Conservation (phyloP, 768 basidiomycete species). For the Xerocomellus amylosporus region DNA sequence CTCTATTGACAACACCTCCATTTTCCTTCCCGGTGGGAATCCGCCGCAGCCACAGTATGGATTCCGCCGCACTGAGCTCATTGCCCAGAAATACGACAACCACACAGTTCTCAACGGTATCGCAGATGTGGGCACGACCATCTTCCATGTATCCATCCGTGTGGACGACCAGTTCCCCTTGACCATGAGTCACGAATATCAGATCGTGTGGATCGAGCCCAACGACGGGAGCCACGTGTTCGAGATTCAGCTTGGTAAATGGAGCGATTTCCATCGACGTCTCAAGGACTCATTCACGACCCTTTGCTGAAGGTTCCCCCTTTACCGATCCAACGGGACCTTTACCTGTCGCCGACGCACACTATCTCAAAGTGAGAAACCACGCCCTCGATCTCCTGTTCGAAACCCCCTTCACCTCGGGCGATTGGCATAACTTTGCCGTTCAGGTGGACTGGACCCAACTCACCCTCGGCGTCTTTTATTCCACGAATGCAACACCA, state of each 20-base stretch:
- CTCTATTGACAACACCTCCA: constrained; percentile 55
- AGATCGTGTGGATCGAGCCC: constrained; percentile 62
- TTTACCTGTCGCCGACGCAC: constrained; percentile 42
- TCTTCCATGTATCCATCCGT: constrained; percentile 51
- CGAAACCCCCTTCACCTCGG: constrained; percentile 41
- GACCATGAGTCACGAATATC: constrained; percentile 59
- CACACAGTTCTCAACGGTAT: constrained; percentile 36
- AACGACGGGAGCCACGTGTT: constrained; percentile 60
- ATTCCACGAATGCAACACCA: constrained; percentile 41
- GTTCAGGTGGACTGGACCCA: constrained; percentile 54
- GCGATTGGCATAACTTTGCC: constrained; percentile 60
- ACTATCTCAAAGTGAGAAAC: constrained; percentile 53
- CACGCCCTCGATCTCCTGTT: constrained; percentile 53
- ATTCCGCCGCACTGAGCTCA: constrained; percentile 59
- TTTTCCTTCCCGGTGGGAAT: constrained; percentile 51
- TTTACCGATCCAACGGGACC: constrained; percentile 51
- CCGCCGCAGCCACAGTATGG: constrained; percentile 40
- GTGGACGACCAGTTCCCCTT: constrained; percentile 41
- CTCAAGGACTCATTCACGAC: neutral
- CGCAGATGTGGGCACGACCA: constrained; percentile 44
- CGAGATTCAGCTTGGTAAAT: constrained; percentile 52
- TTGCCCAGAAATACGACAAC: constrained; percentile 45
- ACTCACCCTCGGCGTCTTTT: constrained; percentile 48
- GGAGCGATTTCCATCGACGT: constrained; percentile 1
- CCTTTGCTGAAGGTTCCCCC: constrained; percentile 44